A percentile compares a stretch with the other conserved stretches of the same genome.
phyloP scores from a whole-genome alignment of 2,329 filamentous ascomycete species.

The Microcyclosporella mali region DNA sequence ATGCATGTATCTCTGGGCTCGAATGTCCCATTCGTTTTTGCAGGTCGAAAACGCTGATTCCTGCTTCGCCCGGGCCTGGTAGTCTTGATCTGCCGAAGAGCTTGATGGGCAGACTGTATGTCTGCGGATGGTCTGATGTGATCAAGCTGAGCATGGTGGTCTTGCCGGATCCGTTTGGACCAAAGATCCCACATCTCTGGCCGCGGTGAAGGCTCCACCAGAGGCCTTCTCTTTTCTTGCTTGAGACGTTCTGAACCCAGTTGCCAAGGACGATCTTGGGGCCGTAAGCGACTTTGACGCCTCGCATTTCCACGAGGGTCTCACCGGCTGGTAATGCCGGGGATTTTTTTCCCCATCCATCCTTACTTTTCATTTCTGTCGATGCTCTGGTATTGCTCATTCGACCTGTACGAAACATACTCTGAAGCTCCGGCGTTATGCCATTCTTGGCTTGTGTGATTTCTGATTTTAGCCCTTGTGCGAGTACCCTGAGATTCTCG shows the following conservation, averaged over 20 bases:
- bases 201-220: slow-evolving; percentile 78
- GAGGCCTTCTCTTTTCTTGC: slow-evolving; percentile 51
- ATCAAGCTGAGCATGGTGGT: slow-evolving; percentile 89
- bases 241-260: slow-evolving; percentile 59
- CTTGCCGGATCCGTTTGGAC: slow-evolving; percentile 89
- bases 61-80: slow-evolving; percentile 62
- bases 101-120: slow-evolving; percentile 80
- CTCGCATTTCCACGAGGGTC: slow-evolving; percentile 77
- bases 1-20: slow-evolving; percentile 86
- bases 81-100: slow-evolving; percentile 79
- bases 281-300: slow-evolving; percentile 75
- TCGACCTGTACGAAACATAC: no score
- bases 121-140: slow-evolving; percentile 91
- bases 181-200: slow-evolving; percentile 87
- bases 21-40: slow-evolving; percentile 87
- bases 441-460: slow-evolving; percentile 45
- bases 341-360: slow-evolving; percentile 24
- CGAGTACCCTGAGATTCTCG: slow-evolving; percentile 58
- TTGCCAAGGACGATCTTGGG: slow-evolving; percentile 71
- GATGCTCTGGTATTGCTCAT: no score
- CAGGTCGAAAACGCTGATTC: slow-evolving; percentile 87
- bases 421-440: no score
- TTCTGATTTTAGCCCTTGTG: slow-evolving; percentile 58
- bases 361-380: slow-evolving; percentile 17
- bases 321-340: slow-evolving; percentile 48